Conservation (phyloP, 352 stramenopile genomes). For the Pythium diclinum region DNA sequence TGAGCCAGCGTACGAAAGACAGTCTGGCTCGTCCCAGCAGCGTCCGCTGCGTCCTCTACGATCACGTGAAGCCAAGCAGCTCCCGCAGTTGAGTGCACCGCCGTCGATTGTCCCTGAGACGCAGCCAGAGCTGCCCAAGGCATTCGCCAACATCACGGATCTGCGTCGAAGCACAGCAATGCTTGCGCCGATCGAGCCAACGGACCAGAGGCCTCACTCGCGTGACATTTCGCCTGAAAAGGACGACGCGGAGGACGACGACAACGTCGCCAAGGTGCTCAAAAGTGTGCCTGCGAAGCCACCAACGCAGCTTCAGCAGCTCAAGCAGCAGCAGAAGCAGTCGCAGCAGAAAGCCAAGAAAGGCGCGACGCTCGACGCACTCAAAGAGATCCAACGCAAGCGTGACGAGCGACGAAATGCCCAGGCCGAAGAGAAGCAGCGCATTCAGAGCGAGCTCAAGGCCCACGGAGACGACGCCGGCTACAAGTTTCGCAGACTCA, state of each 20-base stretch:
- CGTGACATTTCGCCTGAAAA: background rate
- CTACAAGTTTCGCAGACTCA: conserved; percentile 74
- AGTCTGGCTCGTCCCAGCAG: background rate
- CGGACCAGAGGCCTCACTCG: background rate
- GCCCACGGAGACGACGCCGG: conserved; percentile 67
- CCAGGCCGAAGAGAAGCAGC: conserved; percentile 65
- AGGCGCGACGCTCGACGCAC: conserved; percentile 37
- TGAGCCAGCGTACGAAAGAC: background rate
- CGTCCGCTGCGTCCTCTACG: background rate
- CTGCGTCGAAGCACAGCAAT: conserved; percentile 20
- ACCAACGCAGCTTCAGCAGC: conserved; percentile 27
- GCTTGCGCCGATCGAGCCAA: conserved; percentile 12
- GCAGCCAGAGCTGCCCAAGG: conserved; percentile 1
- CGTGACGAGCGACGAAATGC: conserved; percentile 52
- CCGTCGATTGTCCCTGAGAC: background rate
- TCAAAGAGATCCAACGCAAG: conserved; percentile 72
- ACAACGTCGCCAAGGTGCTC: conserved; percentile 3
- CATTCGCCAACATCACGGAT: conserved; percentile 15
- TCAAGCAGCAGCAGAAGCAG: conserved; percentile 15
- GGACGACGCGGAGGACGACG: background rate
- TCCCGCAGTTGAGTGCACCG: background rate
- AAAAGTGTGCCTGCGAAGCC: conserved; percentile 17
- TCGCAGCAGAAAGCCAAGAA: conserved; percentile 36
- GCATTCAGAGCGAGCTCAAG: conserved; percentile 55
- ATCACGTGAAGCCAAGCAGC: conserved; percentile 16